Base-by-base conservation (phyloP, 2,329 filamentous ascomycete genomes). In the Rutstroemia sydowiana region DNA sequence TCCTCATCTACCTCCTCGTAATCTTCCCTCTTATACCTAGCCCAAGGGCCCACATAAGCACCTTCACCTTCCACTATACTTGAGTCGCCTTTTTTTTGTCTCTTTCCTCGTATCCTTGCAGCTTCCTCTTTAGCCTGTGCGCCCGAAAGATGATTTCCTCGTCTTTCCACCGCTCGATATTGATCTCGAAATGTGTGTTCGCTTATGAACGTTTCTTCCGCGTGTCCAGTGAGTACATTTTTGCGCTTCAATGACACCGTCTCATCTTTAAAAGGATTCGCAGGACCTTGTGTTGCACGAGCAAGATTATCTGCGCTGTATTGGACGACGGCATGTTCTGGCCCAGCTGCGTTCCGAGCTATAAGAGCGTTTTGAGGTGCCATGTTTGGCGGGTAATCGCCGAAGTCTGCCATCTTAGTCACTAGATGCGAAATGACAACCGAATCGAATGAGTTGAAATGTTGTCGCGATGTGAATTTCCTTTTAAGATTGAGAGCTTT, bases 21-120 rank as follows among this genome's bases (percentile, higher is more conserved):
- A 58, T 91, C 82, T 45, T 83, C 75, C 57, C 82, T 76, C 61
- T 77, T 77, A 65, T 95, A 95, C 66, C 78, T 84, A 8, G 93
- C 95, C 95, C 95, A 98, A 0, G 93, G 95, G 0, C 95, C 95
- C 34, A 95, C 79, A 69, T 98, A 98, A 42, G 90, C 85, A 49
- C 85, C 85, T 7, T 89, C 83, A 0, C 93, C 93, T 63, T 95
- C 91, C 0, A 91, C 85, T 36, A 96, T 77, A 16, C 84, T 82
- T 39, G 89, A 81, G 66, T 92, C 84, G 44, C 93, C 93, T 65
- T 93, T 96, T 59, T 75, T 82, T 69, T 97, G 90, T 55, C 93
- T 78, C 61, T 84, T 87, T n/a, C 83, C 75, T 44, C 85, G 76
- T 68, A 89, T 73, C 53, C 74, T 75, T 34, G 81, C 81, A 5